Base-by-base conservation (phyloP, 129 eudicot species). In the Silybum marianum region DNA sequence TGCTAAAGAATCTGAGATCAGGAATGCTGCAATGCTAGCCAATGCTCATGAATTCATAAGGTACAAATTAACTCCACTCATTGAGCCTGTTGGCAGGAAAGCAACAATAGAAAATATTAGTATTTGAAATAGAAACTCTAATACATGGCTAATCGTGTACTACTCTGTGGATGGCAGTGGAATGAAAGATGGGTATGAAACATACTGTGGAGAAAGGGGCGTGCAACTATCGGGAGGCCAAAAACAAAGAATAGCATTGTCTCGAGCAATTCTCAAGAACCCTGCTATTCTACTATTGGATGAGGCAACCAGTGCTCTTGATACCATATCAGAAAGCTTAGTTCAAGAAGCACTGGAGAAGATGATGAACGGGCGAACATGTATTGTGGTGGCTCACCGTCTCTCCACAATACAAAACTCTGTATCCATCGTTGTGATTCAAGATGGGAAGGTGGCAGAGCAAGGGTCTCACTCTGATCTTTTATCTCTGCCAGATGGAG, bases 21-120 rank as follows among this genome's bases (percentile, higher is more conserved):
- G 81, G 78, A 85, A 88, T 83, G 97, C 97, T 32, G 91, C 94
- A 32, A 76, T 23, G 83, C 91, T 88, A 66, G 97, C 97, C 44
- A 90, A 90, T 87, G 92, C 97, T 48, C 94, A 92, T 82, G 91
- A 90, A 76, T 92, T 92, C 83, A 90, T 92, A 86, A 90, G 94
- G 97, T 88, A 86, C 9, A 18, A 3, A n/a, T n/a, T n/a, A n/a
- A 77, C 42, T 46, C 48, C n/a, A 26, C 67, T 60, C 32, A 25
- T 58, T 58, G 23, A 58, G 23, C 1, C 23, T 58, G 10, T 2
- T 58, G 9, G n/a, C n/a, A n/a, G n/a, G n/a, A 58, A 2, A 58
- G n/a, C 23, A 58, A 6, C 10, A 18, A 58, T n/a, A 58, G 0
- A 58, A 58, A 58, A 58, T 58, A 58, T n/a, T 58, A 58, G 8